Evolutionary conservation across 345 rosid genomes (phyloP).

Genomic region (Euphorbia tirucalli): DNA sequence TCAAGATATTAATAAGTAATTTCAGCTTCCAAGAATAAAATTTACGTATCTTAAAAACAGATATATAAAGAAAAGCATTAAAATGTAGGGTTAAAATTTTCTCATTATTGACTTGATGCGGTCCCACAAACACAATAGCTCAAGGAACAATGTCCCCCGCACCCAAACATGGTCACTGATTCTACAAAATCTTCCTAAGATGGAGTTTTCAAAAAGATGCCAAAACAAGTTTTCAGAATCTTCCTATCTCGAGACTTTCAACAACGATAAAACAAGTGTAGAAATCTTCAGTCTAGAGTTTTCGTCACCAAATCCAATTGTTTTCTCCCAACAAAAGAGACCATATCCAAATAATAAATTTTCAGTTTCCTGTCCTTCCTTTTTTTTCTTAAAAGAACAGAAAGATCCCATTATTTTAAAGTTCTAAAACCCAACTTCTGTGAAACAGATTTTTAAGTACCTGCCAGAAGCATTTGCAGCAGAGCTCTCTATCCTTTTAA

Average conservation of each 20-base stretch:
- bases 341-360: not conserved
- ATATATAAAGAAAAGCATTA: constrained; percentile 2
- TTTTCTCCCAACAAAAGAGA: not conserved
- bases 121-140: not conserved
- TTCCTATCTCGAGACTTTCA: too few species aligned
- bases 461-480: constrained; percentile 66
- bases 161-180: not conserved
- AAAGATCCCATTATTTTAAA: constrained; percentile 12
- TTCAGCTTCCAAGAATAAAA: not conserved
- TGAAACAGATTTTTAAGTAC: constrained; percentile 46
- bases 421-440: constrained; percentile 41
- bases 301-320: not conserved
- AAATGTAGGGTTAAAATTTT: not conserved
- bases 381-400: not conserved
- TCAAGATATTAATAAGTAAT: not conserved
- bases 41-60: not conserved
- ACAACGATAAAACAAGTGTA: too few species aligned
- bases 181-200: not conserved
- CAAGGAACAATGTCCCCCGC: not conserved
- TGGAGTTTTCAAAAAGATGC: not conserved
- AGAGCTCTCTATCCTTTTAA: constrained; percentile 48
- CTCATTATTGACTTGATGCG: not conserved
- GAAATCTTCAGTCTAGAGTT: not conserved
- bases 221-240: not conserved
- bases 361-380: not conserved